Base-by-base conservation (phyloP, 73 alveolate species). In the Paramecium sonneborni region DNA sequence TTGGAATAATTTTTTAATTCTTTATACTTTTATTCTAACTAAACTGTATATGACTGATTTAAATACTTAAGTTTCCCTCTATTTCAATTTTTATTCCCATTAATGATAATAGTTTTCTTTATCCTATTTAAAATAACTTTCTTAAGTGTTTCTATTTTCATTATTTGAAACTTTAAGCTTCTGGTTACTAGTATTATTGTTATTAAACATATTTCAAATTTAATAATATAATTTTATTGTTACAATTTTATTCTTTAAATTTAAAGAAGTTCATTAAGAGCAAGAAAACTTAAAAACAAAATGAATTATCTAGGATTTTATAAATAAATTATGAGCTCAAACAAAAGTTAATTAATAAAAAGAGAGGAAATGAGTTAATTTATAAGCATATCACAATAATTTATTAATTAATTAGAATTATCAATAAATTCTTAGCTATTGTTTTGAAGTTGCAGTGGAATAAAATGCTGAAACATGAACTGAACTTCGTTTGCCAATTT, bases 21-120 rank as follows among this genome's bases (percentile, higher is more conserved):
- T 10, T 72, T 34, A 72, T 35, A 32, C 34, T 72, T 72, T 72
- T 30, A 72, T 34, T 35, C 86, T 37, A 62, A 62, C 84, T 62
- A 62, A 30, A 62, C 84, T 62, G 12, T 62, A 62, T 62, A 62
- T 62, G 44, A 26, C 6, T 62, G 84, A 62, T 62, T 62, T 62
- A 62, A 62, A 72, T 72, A 72, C 86, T 15, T 72, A 18, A 72
- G 26, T 9, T 72, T 72, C 86, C 57, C 57, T 72, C 57, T 72
- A 28, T 15, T 72, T 34, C 44, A 72, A 37, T 15, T 72, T 72
- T 14, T 12, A 34, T 38, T 72, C 86, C 86, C 86, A 72, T 72
- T 72, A 38, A 0, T 38, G 30, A 72, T 62, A 62, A 62, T 30
- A 62, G 20, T 28, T 34, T 20, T 32, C 86, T 35, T 72, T 38